Base-by-base conservation (phyloP, 129 eudicot genomes). In the Centella asiatica region DNA sequence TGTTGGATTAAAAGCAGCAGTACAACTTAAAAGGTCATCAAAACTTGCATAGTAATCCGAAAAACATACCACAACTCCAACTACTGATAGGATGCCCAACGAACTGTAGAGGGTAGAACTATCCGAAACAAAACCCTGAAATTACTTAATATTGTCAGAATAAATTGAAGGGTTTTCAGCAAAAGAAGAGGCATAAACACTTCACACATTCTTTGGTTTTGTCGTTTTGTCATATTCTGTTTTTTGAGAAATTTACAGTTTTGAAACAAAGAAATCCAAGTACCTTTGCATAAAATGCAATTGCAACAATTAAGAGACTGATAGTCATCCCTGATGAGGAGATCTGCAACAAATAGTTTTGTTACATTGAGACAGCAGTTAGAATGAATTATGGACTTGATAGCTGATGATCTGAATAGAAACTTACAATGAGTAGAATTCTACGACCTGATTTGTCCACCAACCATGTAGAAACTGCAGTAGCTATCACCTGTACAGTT, bases 381-480 rank as follows among this genome's bases (percentile, higher is more conserved):
- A 47, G 29, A 44, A 36, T 36, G 11, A 34, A 2, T 56, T 15
- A 11, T 20, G 22, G 59, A 2, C 0, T 5, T 8, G 3, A 62
- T 4, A 34, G 7, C 46, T 1, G 22, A 20, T 44, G 25, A 12
- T 26, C 15, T 70, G 55, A 3, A 10, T 18, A 44, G 25, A 52
- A 61, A 84, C 95, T 81, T 67, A 90, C 97, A 62, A 83, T 78
- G 33, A 90, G 92, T 65, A 86, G 85, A 73, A 90, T 72, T 77
- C 97, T 86, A 50, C 95, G 90, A 29, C 95, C 97, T 39, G 95
- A 78, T 86, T 76, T 90, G 80, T 90, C 97, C 71, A 81, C 90
- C 78, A 90, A 53, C 94, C 94, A 90, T 23, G 87, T 81, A 11
- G 97, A 70, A 67, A 90, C 79, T 50, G 68, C 85, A 59, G 97